Percentiles rank a stretch among this genome's conserved stretches.
Conservation (phyloP, 805 yeast species). For the Candida stauntonica region DNA sequence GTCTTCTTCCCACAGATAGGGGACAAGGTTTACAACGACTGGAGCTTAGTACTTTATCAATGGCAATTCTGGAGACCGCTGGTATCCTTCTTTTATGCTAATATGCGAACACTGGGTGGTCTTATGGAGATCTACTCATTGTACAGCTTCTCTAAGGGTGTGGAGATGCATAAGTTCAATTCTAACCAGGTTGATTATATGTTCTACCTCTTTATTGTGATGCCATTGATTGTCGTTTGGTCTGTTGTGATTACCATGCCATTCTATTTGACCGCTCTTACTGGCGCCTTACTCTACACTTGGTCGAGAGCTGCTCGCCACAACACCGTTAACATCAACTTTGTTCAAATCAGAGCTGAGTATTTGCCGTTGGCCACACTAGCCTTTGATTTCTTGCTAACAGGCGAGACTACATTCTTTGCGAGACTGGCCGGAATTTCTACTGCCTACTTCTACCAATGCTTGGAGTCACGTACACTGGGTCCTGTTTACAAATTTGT, state of each 20-base stretch:
- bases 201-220: constrained; percentile 47
- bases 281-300: constrained; percentile 52
- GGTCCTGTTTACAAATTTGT: constrained; percentile 37
- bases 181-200: constrained; percentile 49
- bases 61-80: constrained; percentile 44
- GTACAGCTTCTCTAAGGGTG: constrained; percentile 51
- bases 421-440: constrained; percentile 46
- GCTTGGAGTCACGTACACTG: constrained; percentile 50
- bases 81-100: constrained; percentile 45
- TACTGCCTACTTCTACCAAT: constrained; percentile 56
- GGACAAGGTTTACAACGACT: constrained; percentile 15
- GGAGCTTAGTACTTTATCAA: constrained; percentile 29
- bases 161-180: constrained; percentile 49
- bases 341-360: constrained; percentile 55
- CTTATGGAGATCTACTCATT: constrained; percentile 52
- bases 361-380: constrained; percentile 47
- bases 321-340: constrained; percentile 45
- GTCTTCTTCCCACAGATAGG: constrained; percentile 27
- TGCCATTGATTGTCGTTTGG: constrained; percentile 41
- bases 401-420: constrained; percentile 36
- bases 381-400: constrained; percentile 40
- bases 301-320: constrained; percentile 55
- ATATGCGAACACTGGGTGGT: constrained; percentile 40
- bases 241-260: constrained; percentile 30
- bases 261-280: constrained; percentile 35